Percentiles rank a stretch among this genome's conserved stretches.
These are phyloP conservation scores for Amylostereum chailletii DNA, from an alignment of 1,284 basidiomycete genomes.

Conservation along the genomic window DNA sequence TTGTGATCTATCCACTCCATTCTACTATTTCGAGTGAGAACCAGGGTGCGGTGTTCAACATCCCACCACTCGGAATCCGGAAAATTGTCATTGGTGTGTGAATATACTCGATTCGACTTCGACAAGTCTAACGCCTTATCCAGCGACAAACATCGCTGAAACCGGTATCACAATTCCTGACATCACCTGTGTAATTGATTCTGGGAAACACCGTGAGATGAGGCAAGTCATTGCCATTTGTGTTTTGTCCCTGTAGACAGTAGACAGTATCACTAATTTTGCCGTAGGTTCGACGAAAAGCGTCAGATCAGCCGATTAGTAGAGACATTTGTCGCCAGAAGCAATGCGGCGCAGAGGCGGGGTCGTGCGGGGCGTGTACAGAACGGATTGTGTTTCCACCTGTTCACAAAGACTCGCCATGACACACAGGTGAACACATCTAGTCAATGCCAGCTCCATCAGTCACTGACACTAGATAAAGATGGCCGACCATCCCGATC, in stretches of 20 bases:
- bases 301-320: conserved; percentile 90
- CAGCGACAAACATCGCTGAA: conserved; percentile 73
- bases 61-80: conserved; percentile 70
- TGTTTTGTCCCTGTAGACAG: neutral
- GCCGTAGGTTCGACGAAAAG: conserved; percentile 87
- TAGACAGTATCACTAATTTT: conserved; percentile 8
- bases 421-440: conserved; percentile 55
- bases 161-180: conserved; percentile 97
- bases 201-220: conserved; percentile 92
- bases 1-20: conserved; percentile 87
- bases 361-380: conserved; percentile 92
- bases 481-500: conserved; percentile 89
- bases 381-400: conserved; percentile 88
- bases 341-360: conserved; percentile 89
- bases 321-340: conserved; percentile 89
- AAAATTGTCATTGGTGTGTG: conserved; percentile 86
- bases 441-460: conserved; percentile 27
- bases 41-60: conserved; percentile 86
- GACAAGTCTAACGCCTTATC: conserved; percentile 6
- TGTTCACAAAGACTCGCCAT: conserved; percentile 87
- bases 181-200: conserved; percentile 95
- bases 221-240: conserved; percentile 33
- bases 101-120: neutral
- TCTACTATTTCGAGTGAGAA: conserved; percentile 88
- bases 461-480: conserved; percentile 27